Conservation (phyloP, 768 basidiomycete genomes). For the Leccinum arenicola region DNA sequence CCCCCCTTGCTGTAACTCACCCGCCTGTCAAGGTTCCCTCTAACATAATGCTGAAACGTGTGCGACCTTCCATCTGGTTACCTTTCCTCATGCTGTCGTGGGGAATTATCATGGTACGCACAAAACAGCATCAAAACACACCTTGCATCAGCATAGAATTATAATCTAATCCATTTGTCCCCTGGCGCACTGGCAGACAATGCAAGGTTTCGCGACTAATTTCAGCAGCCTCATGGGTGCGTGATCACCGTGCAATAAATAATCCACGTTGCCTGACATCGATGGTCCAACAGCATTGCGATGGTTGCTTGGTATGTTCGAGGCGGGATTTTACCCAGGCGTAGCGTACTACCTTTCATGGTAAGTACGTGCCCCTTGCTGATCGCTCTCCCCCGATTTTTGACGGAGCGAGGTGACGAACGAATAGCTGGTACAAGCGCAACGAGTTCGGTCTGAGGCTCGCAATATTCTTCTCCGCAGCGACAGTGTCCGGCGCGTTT, state of each 20-base stretch:
- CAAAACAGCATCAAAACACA: background rate
- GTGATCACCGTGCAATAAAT: conserved; percentile 14
- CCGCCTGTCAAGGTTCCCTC: conserved; percentile 52
- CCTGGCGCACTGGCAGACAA: conserved; percentile 43
- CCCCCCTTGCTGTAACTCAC: background rate
- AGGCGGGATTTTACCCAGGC: conserved; percentile 44
- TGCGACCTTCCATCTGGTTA: conserved; percentile 77
- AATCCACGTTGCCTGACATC: background rate
- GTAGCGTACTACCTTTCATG: conserved; percentile 75
- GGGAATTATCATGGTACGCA: conserved; percentile 69
- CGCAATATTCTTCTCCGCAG: conserved; percentile 73
- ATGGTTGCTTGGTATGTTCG: conserved; percentile 71
- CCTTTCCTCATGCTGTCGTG: conserved; percentile 70
- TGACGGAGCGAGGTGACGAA: conserved; percentile 34
- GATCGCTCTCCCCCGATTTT: conserved; percentile 14
- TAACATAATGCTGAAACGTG: conserved; percentile 67
- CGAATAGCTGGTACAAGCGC: conserved; percentile 57
- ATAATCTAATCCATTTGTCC: conserved; percentile 1
- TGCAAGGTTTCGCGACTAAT: conserved; percentile 69
- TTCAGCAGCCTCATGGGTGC: conserved; percentile 66
- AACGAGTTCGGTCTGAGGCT: conserved; percentile 69
- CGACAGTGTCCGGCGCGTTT: conserved; percentile 81
- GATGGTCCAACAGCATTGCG: conserved; percentile 48
- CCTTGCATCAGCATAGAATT: background rate
- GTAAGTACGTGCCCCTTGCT: conserved; percentile 34